Percentiles rank a stretch among this genome's conserved stretches.
phyloP scores from a whole-genome alignment of 768 basidiomycete species.

The Gymnopilus dilepis region DNA sequence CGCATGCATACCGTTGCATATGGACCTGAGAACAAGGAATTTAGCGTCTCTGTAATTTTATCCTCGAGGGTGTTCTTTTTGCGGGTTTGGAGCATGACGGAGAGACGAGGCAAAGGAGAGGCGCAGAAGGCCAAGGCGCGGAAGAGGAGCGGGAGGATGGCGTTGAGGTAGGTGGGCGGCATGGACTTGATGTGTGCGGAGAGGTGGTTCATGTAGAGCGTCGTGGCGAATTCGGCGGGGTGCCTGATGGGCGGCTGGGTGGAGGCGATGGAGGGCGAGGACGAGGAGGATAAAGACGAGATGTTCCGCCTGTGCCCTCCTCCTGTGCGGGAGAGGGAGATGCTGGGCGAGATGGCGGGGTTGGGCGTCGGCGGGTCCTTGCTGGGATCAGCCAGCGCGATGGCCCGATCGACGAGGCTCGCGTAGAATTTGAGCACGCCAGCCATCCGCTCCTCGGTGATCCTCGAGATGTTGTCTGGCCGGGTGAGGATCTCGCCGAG shows the following conservation, averaged over 20 bases:
- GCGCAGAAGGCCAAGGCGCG: conserved; percentile 69
- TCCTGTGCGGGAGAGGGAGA: conserved; percentile 27
- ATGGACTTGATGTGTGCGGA: conserved; percentile 64
- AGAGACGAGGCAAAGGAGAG: conserved; percentile 70
- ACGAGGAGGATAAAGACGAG: conserved; percentile 61
- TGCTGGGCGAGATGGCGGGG: conserved; percentile 34
- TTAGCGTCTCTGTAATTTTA: conserved; percentile 59
- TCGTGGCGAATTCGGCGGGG: conserved; percentile 67
- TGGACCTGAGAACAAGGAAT: conserved; percentile 63
- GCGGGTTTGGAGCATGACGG: conserved; percentile 49
- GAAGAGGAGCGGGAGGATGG: conserved; percentile 76
- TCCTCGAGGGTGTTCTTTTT: conserved; percentile 52
- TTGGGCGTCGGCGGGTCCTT: conserved; percentile 39
- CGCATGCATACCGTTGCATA: conserved; percentile 70
- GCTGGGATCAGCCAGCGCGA: conserved; percentile 43
- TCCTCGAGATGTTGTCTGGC: conserved; percentile 59
- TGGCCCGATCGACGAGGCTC: conserved; percentile 56
- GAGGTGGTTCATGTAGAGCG: conserved; percentile 69
- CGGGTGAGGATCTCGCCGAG: conserved; percentile 56
- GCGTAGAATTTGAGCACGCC: conserved; percentile 68
- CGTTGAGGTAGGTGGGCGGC: conserved; percentile 54
- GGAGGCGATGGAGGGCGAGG: conserved; percentile 39
- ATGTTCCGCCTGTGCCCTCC: conserved; percentile 61
- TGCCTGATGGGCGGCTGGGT: conserved; percentile 50
- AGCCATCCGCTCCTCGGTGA: conserved; percentile 62